These are phyloP conservation scores for Fallopia convolvulus DNA, from an alignment of 148 eudicot species.

Conservation along the genomic window DNA sequence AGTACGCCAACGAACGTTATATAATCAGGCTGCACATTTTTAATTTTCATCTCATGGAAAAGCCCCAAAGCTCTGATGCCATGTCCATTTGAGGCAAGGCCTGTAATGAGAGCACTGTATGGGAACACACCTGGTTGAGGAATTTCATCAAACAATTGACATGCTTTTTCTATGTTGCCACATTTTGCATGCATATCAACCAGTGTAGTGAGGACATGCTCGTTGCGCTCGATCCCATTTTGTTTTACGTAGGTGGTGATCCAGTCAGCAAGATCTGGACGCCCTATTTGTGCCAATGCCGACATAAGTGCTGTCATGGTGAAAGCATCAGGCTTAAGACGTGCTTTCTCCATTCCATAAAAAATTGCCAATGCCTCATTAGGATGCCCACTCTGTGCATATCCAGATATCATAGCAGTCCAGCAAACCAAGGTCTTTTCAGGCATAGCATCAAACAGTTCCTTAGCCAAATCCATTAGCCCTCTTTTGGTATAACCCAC, in stretches of 20 bases:
- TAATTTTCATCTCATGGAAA: constrained; percentile 23
- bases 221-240: constrained; percentile 24
- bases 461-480: constrained; percentile 26
- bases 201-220: constrained; percentile 30
- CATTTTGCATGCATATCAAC: constrained; percentile 41
- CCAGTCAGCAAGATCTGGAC: constrained; percentile 32
- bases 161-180: constrained; percentile 38
- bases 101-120: constrained; percentile 37
- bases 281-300: constrained; percentile 29
- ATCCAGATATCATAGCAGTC: constrained; percentile 39
- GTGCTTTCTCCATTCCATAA: constrained; percentile 19
- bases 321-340: constrained; percentile 36
- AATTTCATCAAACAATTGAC: constrained; percentile 27
- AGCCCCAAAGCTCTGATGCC: constrained; percentile 27
- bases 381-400: constrained; percentile 27
- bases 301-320: constrained; percentile 29
- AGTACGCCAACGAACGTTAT: constrained; percentile 37
- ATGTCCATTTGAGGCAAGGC: constrained; percentile 45
- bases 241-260: constrained; percentile 17
- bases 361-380: constrained; percentile 27
- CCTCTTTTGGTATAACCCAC: constrained; percentile 34
- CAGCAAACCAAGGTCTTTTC: constrained; percentile 31
- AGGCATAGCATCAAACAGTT: constrained; percentile 29
- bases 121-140: constrained; percentile 29
- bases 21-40: constrained; percentile 29